These are phyloP conservation scores for Globisporangium perplexum DNA, from an alignment of 352 stramenopile species.

Conservation along the genomic window DNA sequence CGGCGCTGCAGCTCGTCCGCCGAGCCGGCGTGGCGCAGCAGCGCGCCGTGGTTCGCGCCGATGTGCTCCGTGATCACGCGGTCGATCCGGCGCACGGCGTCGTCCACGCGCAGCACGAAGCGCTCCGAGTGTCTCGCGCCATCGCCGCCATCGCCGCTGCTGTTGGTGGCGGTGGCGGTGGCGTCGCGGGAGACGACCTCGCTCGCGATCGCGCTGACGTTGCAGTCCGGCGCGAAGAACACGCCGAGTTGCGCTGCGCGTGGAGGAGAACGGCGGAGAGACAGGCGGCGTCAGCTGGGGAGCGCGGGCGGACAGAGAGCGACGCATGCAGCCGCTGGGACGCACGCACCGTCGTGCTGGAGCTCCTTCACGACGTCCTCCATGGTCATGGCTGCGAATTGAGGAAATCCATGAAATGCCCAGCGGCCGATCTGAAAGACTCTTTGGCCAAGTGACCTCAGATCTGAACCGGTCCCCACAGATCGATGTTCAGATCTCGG, in stretches of 20 bases:
- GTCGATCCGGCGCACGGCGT: conserved; percentile 67
- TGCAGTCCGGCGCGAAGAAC: conserved; percentile 69
- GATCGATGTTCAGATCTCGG: no score
- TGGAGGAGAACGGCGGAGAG: background rate
- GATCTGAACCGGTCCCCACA: no score
- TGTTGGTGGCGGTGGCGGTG: conserved; percentile 9
- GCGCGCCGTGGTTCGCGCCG: conserved; percentile 59
- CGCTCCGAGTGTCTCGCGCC: conserved; percentile 60
- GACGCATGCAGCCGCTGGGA: background rate
- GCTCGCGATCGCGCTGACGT: conserved; percentile 75
- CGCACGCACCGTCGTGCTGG: conserved; percentile 49
- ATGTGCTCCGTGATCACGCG: conserved; percentile 76
- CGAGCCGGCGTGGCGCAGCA: conserved; percentile 70
- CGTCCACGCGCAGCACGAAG: conserved; percentile 65
- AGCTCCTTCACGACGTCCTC: conserved; percentile 66
- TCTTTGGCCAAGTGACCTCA: no score
- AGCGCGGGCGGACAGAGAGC: conserved; percentile 8
- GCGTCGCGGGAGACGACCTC: conserved; percentile 67
- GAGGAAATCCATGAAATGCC: no score
- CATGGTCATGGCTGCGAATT: no score
- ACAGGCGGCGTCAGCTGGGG: background rate
- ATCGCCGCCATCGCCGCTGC: conserved; percentile 9
- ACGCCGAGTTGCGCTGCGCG: conserved; percentile 68
- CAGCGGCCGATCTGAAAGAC: no score
- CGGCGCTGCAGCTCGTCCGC: conserved; percentile 68